These are phyloP conservation scores for Mycena vulgaris DNA, from an alignment of 768 basidiomycete genomes.

Conservation along the genomic window DNA sequence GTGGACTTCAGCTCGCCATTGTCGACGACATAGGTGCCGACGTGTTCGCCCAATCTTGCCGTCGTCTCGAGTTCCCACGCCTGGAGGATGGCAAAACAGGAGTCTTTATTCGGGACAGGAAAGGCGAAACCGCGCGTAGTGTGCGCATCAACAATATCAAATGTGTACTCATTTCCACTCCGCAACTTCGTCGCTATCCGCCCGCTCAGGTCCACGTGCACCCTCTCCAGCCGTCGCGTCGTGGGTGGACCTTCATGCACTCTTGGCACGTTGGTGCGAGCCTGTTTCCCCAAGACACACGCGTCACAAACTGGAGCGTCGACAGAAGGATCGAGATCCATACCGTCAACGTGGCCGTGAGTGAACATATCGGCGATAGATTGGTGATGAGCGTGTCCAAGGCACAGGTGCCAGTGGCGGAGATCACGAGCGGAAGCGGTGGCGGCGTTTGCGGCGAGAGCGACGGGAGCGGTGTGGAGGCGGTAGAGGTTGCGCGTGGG, in stretches of 20 bases:
- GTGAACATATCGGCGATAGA: background rate
- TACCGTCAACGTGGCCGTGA: background rate
- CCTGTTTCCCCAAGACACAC: constrained; percentile 2
- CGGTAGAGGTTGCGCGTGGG: background rate
- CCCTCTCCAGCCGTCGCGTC: background rate
- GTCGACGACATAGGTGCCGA: background rate
- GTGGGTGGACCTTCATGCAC: background rate
- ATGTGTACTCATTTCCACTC: background rate
- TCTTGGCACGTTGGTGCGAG: background rate
- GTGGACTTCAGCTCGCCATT: background rate
- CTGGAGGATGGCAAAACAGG: background rate
- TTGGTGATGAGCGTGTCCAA: background rate
- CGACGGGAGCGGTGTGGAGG: background rate
- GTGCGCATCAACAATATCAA: background rate
- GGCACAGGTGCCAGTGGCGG: background rate
- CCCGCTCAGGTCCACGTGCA: background rate
- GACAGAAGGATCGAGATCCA: background rate
- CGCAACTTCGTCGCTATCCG: background rate
- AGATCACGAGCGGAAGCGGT: background rate
- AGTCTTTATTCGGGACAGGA: background rate
- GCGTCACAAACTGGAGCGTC: background rate
- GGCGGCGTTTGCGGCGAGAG: background rate
- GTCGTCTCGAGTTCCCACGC: background rate
- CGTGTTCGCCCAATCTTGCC: background rate
- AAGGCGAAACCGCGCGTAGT: background rate